Evolutionary conservation across 1,284 basidiomycete genomes (phyloP).

Genomic region (Phylloporus gajari): DNA sequence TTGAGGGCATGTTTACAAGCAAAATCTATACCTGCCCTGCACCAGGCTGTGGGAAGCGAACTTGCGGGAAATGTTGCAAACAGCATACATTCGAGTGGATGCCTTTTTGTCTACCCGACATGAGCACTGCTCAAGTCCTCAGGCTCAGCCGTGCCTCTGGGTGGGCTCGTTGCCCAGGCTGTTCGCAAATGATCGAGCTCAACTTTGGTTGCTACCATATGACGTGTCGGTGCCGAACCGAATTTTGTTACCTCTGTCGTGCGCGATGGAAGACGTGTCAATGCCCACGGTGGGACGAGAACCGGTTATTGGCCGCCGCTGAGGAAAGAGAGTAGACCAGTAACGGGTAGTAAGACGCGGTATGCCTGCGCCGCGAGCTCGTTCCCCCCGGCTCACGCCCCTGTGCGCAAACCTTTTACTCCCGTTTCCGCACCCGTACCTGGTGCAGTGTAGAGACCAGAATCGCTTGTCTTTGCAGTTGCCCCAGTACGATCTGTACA

Average conservation of each 20-base stretch:
- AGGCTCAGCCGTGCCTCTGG: slow-evolving; percentile 46
- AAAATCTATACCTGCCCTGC: slow-evolving; percentile 36
- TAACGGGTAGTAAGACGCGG: background rate
- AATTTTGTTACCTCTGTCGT: background rate
- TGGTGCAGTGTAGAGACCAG: too few relatives aligned
- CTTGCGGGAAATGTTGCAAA: slow-evolving; percentile 51
- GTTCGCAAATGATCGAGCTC: background rate
- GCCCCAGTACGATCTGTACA: background rate
- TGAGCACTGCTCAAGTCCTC: slow-evolving; percentile 43
- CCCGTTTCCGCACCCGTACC: too few relatives aligned
- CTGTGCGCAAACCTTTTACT: too few relatives aligned
- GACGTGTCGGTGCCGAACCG: background rate
- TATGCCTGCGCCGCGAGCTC: background rate
- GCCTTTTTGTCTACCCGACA: slow-evolving; percentile 43
- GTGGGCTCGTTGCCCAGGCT: slow-evolving; percentile 38
- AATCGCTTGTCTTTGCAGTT: background rate
- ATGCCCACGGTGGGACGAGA: background rate
- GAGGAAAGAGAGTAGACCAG: background rate
- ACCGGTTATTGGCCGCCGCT: background rate
- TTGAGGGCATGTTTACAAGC: slow-evolving; percentile 20
- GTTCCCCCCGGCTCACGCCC: too few relatives aligned
- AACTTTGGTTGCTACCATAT: background rate
- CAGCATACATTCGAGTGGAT: slow-evolving; percentile 25
- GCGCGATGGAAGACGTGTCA: background rate
- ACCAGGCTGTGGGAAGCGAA: slow-evolving; percentile 41